Evolutionary conservation across 169 alveolate species (phyloP), one percentile per base, ranked within the genome.

Genomic region (Cryptosporidium muris): DNA sequence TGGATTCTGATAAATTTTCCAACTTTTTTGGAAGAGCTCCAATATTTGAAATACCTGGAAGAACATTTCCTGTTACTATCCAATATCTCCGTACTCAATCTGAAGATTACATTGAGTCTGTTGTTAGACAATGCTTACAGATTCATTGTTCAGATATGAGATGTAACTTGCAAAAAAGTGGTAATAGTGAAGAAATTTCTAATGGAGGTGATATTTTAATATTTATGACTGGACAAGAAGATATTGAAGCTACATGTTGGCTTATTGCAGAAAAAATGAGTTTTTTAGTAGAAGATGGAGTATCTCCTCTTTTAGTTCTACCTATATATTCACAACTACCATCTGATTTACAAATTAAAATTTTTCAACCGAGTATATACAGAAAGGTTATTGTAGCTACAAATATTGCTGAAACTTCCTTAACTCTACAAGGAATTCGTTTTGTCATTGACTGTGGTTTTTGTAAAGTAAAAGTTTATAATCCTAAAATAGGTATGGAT

Each of bases 181-280:
- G 94, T 42, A 90, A 89, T 64, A 42, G 82, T 54, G 92, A 91
- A 12, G 80, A 88, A 38, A 52, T 68, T 60, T 48, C 82, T 43
- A 65, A 80, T 38, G 82, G 68, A 42, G 98, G 99, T 0, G 99
- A 99, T 88, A 97, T 99, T 43, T 91, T 99, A 64, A 96, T 99
- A 40, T 99, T 99, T 92, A 98, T 99, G 99, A 97, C 99, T 0
- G 99, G 99, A 0, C 99, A 99, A 89, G 99, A 99, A 88, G 99
- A 99, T 89, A 98, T 99, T 56, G 99, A 95, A 94, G 98, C 99
- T 1, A 97, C 99, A 1, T 98, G 99, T 81, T 91, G 93, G 52
- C 93, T 97, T 12, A 91, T 98, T n/a, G 97, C 97, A 56, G 98
- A 96, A 68, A 90, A 98, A 65, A 51, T 95, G 1, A 92, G 88